Evolutionary conservation across 805 yeast species (phyloP), one percentile per base, ranked within the genome.

Genomic region (Saccharomycopsis sp.): DNA sequence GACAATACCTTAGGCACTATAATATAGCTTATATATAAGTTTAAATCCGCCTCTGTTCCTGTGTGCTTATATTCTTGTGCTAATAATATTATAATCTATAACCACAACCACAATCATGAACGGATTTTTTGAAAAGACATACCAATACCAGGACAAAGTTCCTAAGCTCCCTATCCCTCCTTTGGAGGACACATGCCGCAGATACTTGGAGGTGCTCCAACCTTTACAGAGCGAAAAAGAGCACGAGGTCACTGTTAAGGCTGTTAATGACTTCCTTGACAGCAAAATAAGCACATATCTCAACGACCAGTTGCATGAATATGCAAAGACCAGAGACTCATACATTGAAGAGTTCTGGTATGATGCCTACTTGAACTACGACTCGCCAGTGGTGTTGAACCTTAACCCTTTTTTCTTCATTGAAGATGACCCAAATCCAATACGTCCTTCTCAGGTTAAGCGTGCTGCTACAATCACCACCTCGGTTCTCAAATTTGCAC

Each of bases 321-420:
- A 86, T 67, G 73, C 86, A 3, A 77, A 80, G 55, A 73, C 84
- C 15, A 75, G 89, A 62, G 83, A 87, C 54, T 86, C 96, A 1
- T 91, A 87, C 70, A 91, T 91, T 63, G 97, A 91, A 72, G 96
- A 91, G 70, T 91, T 91, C 70, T 91, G 97, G 97, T 91, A 82
- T 71, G 97, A 91, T 69, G 83, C 96, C 0, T 91, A 91, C 70
- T 76, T 91, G 64, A 85, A 85, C 70, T 89, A 87, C 70, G 97
- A 91, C 70, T 85, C 89, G 9, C 91, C 94, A 0, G 96, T 91
- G 47, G 97, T 91, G n/a, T 77, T 91, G 62, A 91, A 91, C 71
- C 79, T 91, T 65, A 91, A 91, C 67, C 97, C 97, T 0, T 91
- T 89, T 68, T 90, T 91, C 70, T 80, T 90, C 65, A 78, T 91